A percentile compares a stretch with the other conserved stretches of the same genome.
phyloP scores from a whole-genome alignment of 768 basidiomycete species.

The Panus rudis region DNA sequence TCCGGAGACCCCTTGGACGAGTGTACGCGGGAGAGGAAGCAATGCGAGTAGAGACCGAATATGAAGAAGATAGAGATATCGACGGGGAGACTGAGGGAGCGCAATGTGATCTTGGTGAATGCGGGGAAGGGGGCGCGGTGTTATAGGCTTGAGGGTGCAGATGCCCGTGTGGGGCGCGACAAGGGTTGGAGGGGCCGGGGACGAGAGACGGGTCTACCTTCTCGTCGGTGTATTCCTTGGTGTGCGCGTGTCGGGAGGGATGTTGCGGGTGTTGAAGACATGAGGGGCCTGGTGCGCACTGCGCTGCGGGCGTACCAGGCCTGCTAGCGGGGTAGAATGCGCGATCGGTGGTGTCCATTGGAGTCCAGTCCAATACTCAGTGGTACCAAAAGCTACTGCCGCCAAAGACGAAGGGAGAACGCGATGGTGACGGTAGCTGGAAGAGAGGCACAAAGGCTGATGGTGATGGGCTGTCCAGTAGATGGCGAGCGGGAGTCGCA shows the following conservation, averaged over 20 bases:
- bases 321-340: too few species aligned
- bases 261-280: slow-evolving; percentile 12
- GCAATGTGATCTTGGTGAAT: slow-evolving; percentile 6
- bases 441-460: too few species aligned
- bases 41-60: slow-evolving; percentile 9
- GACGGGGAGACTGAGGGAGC: slow-evolving; percentile 6
- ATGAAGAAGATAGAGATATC: slow-evolving; percentile 4
- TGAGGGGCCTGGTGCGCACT: neutral
- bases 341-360: neutral
- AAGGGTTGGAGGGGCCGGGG: slow-evolving; percentile 3
- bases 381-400: neutral
- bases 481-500: too few species aligned
- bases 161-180: slow-evolving; percentile 11
- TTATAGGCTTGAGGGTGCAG: slow-evolving; percentile 2
- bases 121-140: slow-evolving; percentile 3
- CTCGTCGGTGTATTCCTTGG: slow-evolving; percentile 2
- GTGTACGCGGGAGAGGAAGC: slow-evolving; percentile 17
- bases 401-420: neutral
- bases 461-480: too few species aligned
- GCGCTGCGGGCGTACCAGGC: too few species aligned
- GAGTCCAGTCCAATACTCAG: neutral
- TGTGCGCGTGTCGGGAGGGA: slow-evolving; percentile 3
- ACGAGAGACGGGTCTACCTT: slow-evolving; percentile 8
- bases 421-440: neutral
- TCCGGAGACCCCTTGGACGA: slow-evolving; percentile 36